Evolutionary conservation across 495 filamentous ascomycete genomes (phyloP).

Genomic region (Opeltia flavorubescens): DNA sequence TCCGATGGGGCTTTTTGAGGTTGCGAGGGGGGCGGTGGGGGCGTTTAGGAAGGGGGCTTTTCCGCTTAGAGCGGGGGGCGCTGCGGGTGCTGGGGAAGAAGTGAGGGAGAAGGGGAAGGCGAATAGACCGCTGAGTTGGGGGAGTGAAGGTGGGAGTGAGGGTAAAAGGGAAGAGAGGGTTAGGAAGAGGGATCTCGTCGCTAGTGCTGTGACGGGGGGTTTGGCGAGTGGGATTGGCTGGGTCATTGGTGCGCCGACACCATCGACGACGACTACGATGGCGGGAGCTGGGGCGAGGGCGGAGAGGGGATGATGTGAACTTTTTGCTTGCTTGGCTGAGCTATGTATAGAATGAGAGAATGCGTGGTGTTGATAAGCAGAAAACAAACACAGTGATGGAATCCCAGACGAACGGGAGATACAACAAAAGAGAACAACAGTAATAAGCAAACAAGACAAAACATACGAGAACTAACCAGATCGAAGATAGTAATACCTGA

Average conservation of each 20-base stretch:
- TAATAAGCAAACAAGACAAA: too few species aligned
- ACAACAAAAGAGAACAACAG: too few species aligned
- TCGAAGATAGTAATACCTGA: too few species aligned
- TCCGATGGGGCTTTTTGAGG: constrained; percentile 88
- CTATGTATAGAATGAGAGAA: too few species aligned
- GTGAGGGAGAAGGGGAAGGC: neutral
- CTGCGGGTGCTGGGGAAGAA: constrained; percentile 8
- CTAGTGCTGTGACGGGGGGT: constrained; percentile 55
- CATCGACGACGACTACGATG: too few species aligned
- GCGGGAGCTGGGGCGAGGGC: too few species aligned
- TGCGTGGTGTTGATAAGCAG: too few species aligned
- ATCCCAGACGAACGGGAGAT: too few species aligned
- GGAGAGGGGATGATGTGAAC: too few species aligned
- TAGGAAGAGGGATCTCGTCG: constrained; percentile 69
- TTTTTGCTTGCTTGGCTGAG: too few species aligned
- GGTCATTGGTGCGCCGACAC: constrained; percentile 47
- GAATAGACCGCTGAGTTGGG: constrained; percentile 8
- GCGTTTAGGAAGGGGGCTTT: constrained; percentile 55
- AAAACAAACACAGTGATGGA: too few species aligned
- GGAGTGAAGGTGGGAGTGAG: constrained; percentile 15
- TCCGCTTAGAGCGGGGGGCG: constrained; percentile 26
- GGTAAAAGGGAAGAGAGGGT: constrained; percentile 31
- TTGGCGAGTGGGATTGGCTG: constrained; percentile 75
- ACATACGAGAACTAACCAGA: too few species aligned
- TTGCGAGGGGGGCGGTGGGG: constrained; percentile 67